These are phyloP conservation scores for Pichia deserticola DNA, from an alignment of 805 yeast genomes.

Conservation along the genomic window DNA sequence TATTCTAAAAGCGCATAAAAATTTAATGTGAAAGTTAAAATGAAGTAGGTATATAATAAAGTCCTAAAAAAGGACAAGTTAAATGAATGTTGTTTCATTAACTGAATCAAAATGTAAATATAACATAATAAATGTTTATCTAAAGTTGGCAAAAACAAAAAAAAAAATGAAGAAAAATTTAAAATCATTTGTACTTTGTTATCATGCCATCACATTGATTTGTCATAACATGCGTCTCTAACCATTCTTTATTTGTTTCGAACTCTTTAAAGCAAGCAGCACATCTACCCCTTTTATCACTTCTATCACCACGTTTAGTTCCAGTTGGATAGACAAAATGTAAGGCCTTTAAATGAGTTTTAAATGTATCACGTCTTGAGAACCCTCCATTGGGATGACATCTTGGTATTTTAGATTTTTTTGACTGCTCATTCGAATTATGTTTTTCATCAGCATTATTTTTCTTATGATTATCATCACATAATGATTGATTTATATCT, in stretches of 20 bases:
- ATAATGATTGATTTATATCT: background rate
- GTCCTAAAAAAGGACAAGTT: too few relatives aligned
- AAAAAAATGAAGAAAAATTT: background rate
- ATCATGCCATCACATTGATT: slow-evolving; percentile 37
- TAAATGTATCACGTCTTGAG: slow-evolving; percentile 52
- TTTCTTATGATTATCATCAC: background rate
- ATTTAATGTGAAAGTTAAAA: too few relatives aligned
- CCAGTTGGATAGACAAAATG: slow-evolving; percentile 54
- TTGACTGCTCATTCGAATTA: background rate
- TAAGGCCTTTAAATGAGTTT: slow-evolving; percentile 48
- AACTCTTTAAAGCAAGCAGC: slow-evolving; percentile 48
- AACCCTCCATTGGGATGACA: slow-evolving; percentile 56
- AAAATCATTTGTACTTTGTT: slow-evolving; percentile 15
- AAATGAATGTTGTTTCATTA: too few relatives aligned
- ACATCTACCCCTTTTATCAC: slow-evolving; percentile 40
- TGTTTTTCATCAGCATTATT: background rate
- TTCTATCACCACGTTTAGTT: slow-evolving; percentile 39
- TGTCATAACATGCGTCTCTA: slow-evolving; percentile 42
- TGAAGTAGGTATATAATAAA: too few relatives aligned
- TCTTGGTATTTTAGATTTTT: slow-evolving; percentile 22
- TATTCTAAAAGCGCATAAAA: too few relatives aligned
- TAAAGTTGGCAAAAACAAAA: too few relatives aligned
- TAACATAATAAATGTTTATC: too few relatives aligned
- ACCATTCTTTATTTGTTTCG: slow-evolving; percentile 43
- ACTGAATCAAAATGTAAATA: too few relatives aligned